Conservation (phyloP, 2,329 filamentous ascomycete genomes). For the Gremmenia infestans region DNA sequence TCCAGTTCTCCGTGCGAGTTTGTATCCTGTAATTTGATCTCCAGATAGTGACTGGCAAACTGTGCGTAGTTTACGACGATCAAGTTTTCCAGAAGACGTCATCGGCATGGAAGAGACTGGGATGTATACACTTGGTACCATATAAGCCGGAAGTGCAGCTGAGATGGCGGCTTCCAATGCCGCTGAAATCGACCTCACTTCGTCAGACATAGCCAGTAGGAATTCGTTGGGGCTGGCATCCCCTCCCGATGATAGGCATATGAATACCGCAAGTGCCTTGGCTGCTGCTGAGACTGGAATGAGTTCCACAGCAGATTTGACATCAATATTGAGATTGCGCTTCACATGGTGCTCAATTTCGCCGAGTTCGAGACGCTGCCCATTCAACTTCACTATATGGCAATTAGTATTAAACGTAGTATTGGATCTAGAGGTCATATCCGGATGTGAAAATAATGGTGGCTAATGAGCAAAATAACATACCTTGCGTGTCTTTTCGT, state of each 20-base stretch:
- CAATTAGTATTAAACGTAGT: no score
- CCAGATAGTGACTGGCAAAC: slow-evolving; percentile 4
- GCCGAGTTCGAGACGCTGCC: slow-evolving; percentile 59
- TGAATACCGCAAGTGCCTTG: neutral
- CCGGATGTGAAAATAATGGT: no score
- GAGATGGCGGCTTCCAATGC: neutral
- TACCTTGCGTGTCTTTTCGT: slow-evolving; percentile 53
- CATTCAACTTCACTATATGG: slow-evolving; percentile 50
- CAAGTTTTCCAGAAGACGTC: slow-evolving; percentile 30
- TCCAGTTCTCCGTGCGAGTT: neutral
- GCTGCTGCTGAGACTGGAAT: neutral
- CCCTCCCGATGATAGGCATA: neutral
- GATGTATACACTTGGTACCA: slow-evolving; percentile 32
- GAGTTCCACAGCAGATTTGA: slow-evolving; percentile 6
- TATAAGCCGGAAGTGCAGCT: slow-evolving; percentile 26
- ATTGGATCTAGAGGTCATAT: no score
- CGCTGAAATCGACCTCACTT: neutral
- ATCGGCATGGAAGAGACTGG: slow-evolving; percentile 28
- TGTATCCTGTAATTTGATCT: neutral
- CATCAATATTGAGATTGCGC: neutral
- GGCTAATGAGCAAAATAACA: neutral
- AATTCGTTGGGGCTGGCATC: neutral
- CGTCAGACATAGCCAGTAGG: neutral
- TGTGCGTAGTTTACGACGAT: slow-evolving; percentile 33
- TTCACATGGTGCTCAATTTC: slow-evolving; percentile 43